A percentile compares a stretch with the other conserved stretches of the same genome.
phyloP scores from a whole-genome alignment of 305 asterid species.

The Withania somnifera region DNA sequence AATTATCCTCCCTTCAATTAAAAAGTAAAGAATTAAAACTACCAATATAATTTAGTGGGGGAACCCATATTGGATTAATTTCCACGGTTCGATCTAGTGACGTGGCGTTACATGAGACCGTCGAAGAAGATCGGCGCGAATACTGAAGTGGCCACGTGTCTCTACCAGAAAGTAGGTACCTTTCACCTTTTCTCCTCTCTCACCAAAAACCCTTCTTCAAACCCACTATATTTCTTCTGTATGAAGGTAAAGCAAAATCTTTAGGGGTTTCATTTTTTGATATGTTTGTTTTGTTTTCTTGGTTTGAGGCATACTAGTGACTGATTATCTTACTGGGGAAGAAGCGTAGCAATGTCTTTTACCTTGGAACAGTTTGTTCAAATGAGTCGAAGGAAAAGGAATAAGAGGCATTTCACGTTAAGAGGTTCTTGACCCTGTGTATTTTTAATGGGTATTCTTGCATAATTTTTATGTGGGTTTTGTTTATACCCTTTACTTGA shows the following conservation, averaged over 20 bases:
- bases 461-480: neutral
- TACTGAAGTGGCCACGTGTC: slow-evolving; percentile 10
- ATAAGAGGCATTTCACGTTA: slow-evolving; percentile 15
- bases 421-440: slow-evolving; percentile 22
- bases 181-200: neutral
- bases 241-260: slow-evolving; percentile 12
- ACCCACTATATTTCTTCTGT: slow-evolving; percentile 2
- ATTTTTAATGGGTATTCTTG: neutral
- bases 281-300: neutral
- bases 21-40: too few relatives aligned
- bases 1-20: too few relatives aligned
- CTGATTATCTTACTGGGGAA: neutral
- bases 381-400: slow-evolving; percentile 31
- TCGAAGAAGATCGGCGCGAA: slow-evolving; percentile 12
- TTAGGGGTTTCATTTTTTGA: neutral
- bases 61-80: neutral
- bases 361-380: slow-evolving; percentile 1
- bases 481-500: slow-evolving; percentile 11
- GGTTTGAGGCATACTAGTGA: too few relatives aligned
- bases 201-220: neutral
- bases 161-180: neutral
- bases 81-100: neutral
- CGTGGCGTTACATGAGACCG: slow-evolving; percentile 12
- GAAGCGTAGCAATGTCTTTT: neutral
- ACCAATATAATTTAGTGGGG: neutral